Evolutionary conservation across 306 rosid species (phyloP), one percentile per base, ranked within the genome.

Genomic region (Abrus precatorius): DNA sequence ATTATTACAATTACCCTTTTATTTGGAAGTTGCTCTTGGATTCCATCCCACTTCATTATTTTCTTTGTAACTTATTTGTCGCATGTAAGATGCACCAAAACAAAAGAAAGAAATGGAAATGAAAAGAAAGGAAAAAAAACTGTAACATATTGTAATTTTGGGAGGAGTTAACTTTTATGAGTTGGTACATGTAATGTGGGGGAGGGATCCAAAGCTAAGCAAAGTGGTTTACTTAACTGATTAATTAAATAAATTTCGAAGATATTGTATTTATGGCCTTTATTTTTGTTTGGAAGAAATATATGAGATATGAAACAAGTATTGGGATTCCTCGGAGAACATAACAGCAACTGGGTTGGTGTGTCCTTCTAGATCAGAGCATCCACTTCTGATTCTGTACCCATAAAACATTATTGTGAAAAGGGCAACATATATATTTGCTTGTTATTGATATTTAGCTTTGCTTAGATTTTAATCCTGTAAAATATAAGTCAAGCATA

Each of bases 401-500:
- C 43, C 77, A 40, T 20, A 11, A 68, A 52, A 75, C 2, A 36
- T 20, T 30, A 45, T 50, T 57, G 47, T 36, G 13, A 33, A 82
- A 78, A 72, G 28, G 20, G 52, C 28, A 30, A 13, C 20, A 59
- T 36, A 27, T 67, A 66, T 28, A 13, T 49, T 52, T 43, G 27
- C 59, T 40, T 40, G 29, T 57, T 44, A 28, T 9, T 45, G 5
- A 62, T 53, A 72, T 38, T 34, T 28, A 55, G 60, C 27, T 64
- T 89, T 86, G 87, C 86, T 84, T 86, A 66, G 78, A 61, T 63
- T 68, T 81, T 62, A 78, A 79, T 75, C 69, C 5, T 72, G 82
- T 81, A 55, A 79, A 77, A 82, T 52, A 40, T 59, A 90, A 88
- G 83, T 80, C 55, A 78, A 81, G 86, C 82, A 80, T 77, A 82